These are phyloP conservation scores for Chaetomium cochliodes DNA, from an alignment of 495 filamentous ascomycete species.

Conservation along the genomic window DNA sequence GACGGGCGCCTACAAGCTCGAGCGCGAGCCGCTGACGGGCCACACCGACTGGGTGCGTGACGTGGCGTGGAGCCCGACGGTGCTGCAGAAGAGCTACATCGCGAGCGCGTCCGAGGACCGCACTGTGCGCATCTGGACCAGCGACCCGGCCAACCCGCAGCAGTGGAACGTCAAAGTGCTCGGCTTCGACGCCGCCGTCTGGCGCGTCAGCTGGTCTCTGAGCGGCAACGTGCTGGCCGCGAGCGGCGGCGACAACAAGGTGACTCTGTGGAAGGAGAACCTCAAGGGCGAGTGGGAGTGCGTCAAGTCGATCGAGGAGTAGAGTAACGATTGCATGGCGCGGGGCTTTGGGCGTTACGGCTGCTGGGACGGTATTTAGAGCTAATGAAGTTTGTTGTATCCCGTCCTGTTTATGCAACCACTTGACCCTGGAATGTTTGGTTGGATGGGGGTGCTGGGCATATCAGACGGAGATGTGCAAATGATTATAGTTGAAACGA, in stretches of 20 bases:
- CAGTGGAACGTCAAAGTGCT: slow-evolving; percentile 83
- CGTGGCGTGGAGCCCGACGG: slow-evolving; percentile 92
- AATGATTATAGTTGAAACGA: not conserved
- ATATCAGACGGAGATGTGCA: not conserved
- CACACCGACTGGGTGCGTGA: slow-evolving; percentile 98
- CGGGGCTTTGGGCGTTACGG: slow-evolving; percentile 13
- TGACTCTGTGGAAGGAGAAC: slow-evolving; percentile 85
- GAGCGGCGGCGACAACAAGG: slow-evolving; percentile 92
- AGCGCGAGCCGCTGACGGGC: slow-evolving; percentile 60
- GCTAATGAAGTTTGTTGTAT: slow-evolving; percentile 11
- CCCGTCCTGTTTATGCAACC: not conserved
- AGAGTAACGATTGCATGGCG: slow-evolving; percentile 57
- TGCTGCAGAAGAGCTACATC: slow-evolving; percentile 92
- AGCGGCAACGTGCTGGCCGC: slow-evolving; percentile 97
- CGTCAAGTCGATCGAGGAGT: slow-evolving; percentile 96
- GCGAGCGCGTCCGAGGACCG: slow-evolving; percentile 93
- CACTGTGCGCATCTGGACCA: slow-evolving; percentile 96
- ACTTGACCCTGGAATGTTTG: not conserved
- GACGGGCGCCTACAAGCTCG: slow-evolving; percentile 51
- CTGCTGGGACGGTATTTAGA: slow-evolving; percentile 19
- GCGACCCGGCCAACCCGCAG: slow-evolving; percentile 54
- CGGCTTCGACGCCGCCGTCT: slow-evolving; percentile 82
- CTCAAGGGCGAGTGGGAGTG: slow-evolving; percentile 84
- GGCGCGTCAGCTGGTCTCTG: slow-evolving; percentile 97
- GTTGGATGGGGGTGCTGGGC: not conserved